phyloP scores from a whole-genome alignment of 1,139 yeast species.

The Debaryomycetaceae sp. region DNA sequence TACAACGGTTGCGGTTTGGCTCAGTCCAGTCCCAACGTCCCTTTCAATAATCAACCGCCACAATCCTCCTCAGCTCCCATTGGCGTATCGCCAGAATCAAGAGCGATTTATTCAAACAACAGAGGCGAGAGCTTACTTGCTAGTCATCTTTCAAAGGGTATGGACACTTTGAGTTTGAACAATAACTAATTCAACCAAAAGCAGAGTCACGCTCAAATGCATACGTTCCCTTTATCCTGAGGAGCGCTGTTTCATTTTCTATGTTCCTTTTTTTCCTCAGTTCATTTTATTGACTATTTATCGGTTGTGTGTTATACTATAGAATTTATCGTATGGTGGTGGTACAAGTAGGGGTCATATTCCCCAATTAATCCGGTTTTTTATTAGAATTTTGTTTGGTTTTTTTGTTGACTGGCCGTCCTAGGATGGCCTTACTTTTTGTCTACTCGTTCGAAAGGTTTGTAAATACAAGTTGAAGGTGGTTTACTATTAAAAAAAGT shows the following conservation, averaged over 20 bases:
- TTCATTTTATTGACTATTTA: not conserved
- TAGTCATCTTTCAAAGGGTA: slow-evolving; percentile 19
- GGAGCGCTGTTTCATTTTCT: not conserved
- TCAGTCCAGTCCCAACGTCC: slow-evolving; percentile 7
- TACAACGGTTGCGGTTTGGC: slow-evolving; percentile 18
- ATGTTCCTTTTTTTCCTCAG: not conserved
- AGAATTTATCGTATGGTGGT: not conserved
- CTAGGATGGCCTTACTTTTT: not conserved
- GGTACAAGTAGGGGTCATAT: not conserved
- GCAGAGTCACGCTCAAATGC: not conserved
- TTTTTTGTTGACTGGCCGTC: not conserved
- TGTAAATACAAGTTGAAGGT: not conserved
- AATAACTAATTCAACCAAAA: slow-evolving; percentile 5
- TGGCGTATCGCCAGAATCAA: not conserved
- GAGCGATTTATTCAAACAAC: not conserved
- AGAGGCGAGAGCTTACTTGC: not conserved
- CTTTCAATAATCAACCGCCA: slow-evolving; percentile 6
- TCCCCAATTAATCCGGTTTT: not conserved
- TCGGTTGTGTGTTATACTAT: slow-evolving; percentile 1
- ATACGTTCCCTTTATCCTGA: not conserved
- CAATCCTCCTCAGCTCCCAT: slow-evolving; percentile 11
- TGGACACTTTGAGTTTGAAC: slow-evolving; percentile 37
- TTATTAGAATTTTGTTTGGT: not conserved
- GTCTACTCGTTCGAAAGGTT: not conserved
- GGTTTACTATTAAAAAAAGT: not conserved